phyloP scores from a whole-genome alignment of 1,284 basidiomycete species.

The Leucoagaricus sp. region DNA sequence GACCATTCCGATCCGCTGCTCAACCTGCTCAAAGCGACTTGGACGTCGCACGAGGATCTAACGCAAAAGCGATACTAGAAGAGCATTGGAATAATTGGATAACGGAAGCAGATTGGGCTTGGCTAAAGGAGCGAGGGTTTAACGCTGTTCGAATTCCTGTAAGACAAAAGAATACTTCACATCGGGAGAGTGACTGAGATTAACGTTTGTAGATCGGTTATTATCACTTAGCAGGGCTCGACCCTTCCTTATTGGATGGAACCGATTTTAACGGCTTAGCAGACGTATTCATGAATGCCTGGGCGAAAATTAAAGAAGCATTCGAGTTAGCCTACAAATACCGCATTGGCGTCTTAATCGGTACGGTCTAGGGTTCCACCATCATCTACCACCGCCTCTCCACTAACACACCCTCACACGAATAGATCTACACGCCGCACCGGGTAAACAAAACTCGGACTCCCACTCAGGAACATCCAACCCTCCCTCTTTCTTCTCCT shows the following conservation, averaged over 20 bases:
- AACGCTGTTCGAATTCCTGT: slow-evolving; percentile 87
- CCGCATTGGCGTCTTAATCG: slow-evolving; percentile 82
- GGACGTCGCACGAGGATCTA: slow-evolving; percentile 67
- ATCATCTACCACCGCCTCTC: neutral
- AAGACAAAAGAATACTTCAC: neutral
- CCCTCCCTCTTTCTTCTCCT: slow-evolving; percentile 51
- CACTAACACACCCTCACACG: neutral
- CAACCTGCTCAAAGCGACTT: slow-evolving; percentile 70
- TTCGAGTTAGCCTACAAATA: slow-evolving; percentile 62
- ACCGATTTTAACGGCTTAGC: slow-evolving; percentile 72
- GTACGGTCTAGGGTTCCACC: slow-evolving; percentile 34
- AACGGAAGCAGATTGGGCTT: slow-evolving; percentile 67
- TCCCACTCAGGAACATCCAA: slow-evolving; percentile 65
- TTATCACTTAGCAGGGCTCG: slow-evolving; percentile 69
- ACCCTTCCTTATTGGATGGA: slow-evolving; percentile 62
- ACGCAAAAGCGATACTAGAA: slow-evolving; percentile 68
- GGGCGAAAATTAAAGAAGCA: slow-evolving; percentile 67
- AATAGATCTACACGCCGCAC: slow-evolving; percentile 75
- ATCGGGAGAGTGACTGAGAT: neutral
- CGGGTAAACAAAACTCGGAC: slow-evolving; percentile 76
- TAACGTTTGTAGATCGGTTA: slow-evolving; percentile 64
- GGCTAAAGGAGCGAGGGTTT: slow-evolving; percentile 75
- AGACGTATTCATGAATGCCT: slow-evolving; percentile 71
- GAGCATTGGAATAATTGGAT: slow-evolving; percentile 85
- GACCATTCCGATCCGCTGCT: slow-evolving; percentile 55